Percentiles rank a stretch among this genome's conserved stretches.
Evolutionary conservation across 202 grass and related monocot genomes (phyloP).

Genomic region (Eragrostis tef): DNA sequence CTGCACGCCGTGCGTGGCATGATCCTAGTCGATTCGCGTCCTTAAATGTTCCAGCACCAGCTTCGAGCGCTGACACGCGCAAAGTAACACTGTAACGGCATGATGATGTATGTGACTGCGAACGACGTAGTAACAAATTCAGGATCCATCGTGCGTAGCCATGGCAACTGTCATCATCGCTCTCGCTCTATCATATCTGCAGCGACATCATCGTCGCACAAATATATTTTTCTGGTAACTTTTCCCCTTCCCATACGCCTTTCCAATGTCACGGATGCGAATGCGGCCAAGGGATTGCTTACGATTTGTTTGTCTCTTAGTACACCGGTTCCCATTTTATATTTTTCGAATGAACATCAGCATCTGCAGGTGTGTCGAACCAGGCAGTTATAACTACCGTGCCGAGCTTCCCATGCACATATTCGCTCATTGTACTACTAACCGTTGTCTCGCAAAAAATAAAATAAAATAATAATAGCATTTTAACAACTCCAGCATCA

Average conservation of each 20-base stretch:
- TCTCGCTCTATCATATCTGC: neutral
- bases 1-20: constrained; percentile 21
- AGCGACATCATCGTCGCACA: neutral
- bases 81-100: neutral
- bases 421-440: neutral
- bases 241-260: neutral
- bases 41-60: neutral
- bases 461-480: too few relatives aligned
- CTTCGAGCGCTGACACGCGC: neutral
- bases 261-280: constrained; percentile 28
- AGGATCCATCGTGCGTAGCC: neutral
- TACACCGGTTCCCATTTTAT: neutral
- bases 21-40: neutral
- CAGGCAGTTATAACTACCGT: constrained; percentile 17
- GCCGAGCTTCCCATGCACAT: neutral
- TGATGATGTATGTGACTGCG: neutral
- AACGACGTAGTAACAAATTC: neutral
- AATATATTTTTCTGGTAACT: neutral
- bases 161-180: constrained; percentile 6
- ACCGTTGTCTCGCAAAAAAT: too few relatives aligned
- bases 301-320: neutral
- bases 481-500: neutral
- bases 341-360: neutral
- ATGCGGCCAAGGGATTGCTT: neutral
- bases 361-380: neutral